Evolutionary conservation across 495 filamentous ascomycete species (phyloP).

Genomic region (Aspergillus avenaceus): DNA sequence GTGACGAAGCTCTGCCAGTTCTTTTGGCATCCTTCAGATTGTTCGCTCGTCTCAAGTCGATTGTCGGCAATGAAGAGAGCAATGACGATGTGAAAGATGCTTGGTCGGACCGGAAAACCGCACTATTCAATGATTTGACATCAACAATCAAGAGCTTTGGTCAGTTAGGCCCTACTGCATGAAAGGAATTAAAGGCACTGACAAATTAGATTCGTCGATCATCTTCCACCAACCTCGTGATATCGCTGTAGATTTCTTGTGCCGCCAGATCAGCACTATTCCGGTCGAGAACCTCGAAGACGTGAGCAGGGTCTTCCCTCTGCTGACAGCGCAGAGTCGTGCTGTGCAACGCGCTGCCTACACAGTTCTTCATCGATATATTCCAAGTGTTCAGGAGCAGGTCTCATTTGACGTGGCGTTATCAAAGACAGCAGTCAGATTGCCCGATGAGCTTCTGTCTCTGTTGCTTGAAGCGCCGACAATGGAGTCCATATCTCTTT

Average conservation of each 20-base stretch:
- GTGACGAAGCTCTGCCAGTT: constrained; percentile 53
- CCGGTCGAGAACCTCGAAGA: constrained; percentile 53
- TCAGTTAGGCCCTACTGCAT: constrained; percentile 18
- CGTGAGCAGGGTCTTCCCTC: constrained; percentile 58
- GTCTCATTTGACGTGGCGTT: constrained; percentile 77
- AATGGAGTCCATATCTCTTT: constrained; percentile 45
- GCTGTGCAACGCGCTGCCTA: constrained; percentile 78
- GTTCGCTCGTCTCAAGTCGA: constrained; percentile 52
- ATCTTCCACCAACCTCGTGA: constrained; percentile 58
- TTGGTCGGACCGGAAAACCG: constrained; percentile 48
- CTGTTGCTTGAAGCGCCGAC: constrained; percentile 53
- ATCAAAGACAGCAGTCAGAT: constrained; percentile 62
- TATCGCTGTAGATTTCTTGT: constrained; percentile 66
- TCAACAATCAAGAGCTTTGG: constrained; percentile 41
- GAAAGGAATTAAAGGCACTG: constrained; percentile 4
- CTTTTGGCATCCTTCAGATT: constrained; percentile 70
- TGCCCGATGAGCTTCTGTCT: constrained; percentile 68
- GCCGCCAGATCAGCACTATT: constrained; percentile 57
- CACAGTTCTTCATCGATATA: constrained; percentile 68
- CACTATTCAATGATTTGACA: constrained; percentile 54
- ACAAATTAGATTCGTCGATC: constrained; percentile 40
- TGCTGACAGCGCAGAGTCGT: constrained; percentile 71
- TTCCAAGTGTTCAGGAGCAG: constrained; percentile 75
- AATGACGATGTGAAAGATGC: constrained; percentile 87
- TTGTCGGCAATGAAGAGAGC: constrained; percentile 55